A percentile compares a stretch with the other conserved stretches of the same genome.
These are phyloP conservation scores for Metarhizium humberi DNA, from an alignment of 2,329 filamentous ascomycete species.

Conservation along the genomic window DNA sequence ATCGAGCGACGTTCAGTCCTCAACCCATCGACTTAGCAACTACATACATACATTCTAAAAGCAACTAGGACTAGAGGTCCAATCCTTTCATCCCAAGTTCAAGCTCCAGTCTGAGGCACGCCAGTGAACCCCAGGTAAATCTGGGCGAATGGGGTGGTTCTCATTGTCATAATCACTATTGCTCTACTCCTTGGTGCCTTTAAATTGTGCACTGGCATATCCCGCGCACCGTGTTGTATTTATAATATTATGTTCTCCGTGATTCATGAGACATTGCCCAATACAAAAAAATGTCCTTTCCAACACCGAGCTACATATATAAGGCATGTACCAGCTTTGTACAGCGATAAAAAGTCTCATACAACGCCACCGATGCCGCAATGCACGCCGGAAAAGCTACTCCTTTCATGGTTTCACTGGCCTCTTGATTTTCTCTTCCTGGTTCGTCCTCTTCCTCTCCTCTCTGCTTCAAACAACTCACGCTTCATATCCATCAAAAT, in stretches of 20 bases:
- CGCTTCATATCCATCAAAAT: slow-evolving; percentile 70
- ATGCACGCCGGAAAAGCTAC: background rate
- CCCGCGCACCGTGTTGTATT: background rate
- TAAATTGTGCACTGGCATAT: background rate
- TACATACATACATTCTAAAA: no score
- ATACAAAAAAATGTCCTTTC: background rate
- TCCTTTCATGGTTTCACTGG: background rate
- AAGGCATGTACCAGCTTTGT: background rate
- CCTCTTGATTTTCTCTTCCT: slow-evolving; percentile 8
- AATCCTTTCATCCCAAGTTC: background rate
- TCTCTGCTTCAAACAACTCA: slow-evolving; percentile 62
- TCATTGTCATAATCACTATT: no score
- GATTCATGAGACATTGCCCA: background rate
- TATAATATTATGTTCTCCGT: background rate
- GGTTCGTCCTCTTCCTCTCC: slow-evolving; percentile 34
- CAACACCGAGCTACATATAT: background rate
- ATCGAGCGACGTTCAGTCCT: no score
- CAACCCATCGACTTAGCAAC: no score
- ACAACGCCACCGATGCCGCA: background rate
- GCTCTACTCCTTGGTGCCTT: background rate
- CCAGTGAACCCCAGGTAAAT: background rate
- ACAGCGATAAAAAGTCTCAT: background rate
- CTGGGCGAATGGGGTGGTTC: background rate
- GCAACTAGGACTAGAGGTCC: no score
- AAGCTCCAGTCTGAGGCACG: background rate